Evolutionary conservation across 1,284 basidiomycete genomes (phyloP).

Genomic region (Moniliella sp.): DNA sequence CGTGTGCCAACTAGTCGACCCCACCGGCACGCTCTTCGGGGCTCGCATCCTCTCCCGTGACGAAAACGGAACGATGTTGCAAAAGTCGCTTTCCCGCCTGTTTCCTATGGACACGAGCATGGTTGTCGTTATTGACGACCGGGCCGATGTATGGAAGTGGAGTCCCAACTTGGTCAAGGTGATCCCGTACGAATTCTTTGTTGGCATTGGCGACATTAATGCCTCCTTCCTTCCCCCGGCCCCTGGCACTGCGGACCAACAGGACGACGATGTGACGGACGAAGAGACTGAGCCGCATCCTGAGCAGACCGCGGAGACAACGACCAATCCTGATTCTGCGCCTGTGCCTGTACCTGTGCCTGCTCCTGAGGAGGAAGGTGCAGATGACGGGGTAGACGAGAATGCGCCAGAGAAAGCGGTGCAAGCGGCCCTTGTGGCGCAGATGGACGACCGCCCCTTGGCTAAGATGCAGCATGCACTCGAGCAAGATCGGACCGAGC

Average conservation of each 20-base stretch:
- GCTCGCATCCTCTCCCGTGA: constrained; percentile 72
- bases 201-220: constrained; percentile 97
- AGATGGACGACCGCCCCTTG: constrained; percentile 62
- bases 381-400: constrained; percentile 1
- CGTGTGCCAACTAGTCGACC: constrained; percentile 80
- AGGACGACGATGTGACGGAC: not conserved
- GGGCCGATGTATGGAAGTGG: constrained; percentile 91
- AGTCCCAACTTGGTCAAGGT: constrained; percentile 82
- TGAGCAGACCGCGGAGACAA: not conserved
- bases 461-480: constrained; percentile 57
- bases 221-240: constrained; percentile 63
- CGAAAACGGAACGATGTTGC: constrained; percentile 57
- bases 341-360: not conserved
- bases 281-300: not conserved
- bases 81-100: constrained; percentile 69
- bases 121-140: constrained; percentile 96
- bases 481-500: constrained; percentile 41
- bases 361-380: not conserved
- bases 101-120: constrained; percentile 84
- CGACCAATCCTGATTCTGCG: not conserved
- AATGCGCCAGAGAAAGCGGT: constrained; percentile 16
- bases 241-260: constrained; percentile 7
- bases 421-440: constrained; percentile 46
- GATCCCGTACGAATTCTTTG: constrained; percentile 91
- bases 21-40: constrained; percentile 62